Evolutionary conservation across 2,329 filamentous ascomycete species (phyloP), one percentile per base, ranked within the genome.

Genomic region (Taxawa tesnikishii): DNA sequence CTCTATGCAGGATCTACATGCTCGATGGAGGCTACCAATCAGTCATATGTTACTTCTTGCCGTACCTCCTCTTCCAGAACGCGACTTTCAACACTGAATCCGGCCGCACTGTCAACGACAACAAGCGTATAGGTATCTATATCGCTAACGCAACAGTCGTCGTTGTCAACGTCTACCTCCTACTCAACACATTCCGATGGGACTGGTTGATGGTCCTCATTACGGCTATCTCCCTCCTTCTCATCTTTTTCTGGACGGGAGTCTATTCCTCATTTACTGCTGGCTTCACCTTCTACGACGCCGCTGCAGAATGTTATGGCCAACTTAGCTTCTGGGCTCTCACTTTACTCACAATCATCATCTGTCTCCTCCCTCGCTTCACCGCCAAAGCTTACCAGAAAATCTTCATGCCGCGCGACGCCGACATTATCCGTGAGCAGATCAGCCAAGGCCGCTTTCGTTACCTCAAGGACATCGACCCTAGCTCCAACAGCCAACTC

Each of bases 101-200:
- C 42, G 90, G 90, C 4, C 65, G 82, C 31, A 75, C 79, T 43
- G 62, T 96, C 15, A 70, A 74, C 38, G 88, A 96, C 47, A 76
- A 84, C 44, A 73, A 77, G 41, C 77, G 87, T 43, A 79, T 98
- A 49, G 90, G 90, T 47, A 73, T 83, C 32, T 92, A 90, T 54
- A 75, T 94, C 45, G 85, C 78, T 3, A 83, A 83, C 36, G 81
- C 83, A 10, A 77, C 83, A 5, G 78, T 98, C 37, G 62, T 93
- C 44, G 79, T 83, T 25, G 92, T 94, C 65, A 98, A 98, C 57
- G 63, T 79, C 37, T 98, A 96, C 62, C 83, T 98, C 44, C 65
- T 98, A 42, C 76, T 96, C 62, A 98, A 98, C 59, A 92, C 83
- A 1, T 96, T 94, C 57, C 75, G 88, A 38, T 98, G 90, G 90